Evolutionary conservation across 768 basidiomycete genomes (phyloP).

Genomic region (Tricholoma hemisulphureum): DNA sequence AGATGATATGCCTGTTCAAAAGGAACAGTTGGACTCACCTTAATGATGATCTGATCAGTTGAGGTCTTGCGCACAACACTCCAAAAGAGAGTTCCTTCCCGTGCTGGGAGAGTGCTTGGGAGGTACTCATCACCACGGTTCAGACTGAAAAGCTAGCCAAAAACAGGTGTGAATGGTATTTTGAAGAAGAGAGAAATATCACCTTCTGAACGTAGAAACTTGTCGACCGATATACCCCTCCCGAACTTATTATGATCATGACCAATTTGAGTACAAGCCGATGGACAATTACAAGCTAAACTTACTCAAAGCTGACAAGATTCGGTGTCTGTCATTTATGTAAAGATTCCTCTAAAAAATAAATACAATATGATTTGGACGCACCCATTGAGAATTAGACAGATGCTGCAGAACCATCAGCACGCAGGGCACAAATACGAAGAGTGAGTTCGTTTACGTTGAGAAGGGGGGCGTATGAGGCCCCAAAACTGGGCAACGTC

Average conservation of each 20-base stretch:
- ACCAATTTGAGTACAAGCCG: background rate
- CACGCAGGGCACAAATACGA: slow-evolving; percentile 1
- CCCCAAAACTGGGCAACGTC: slow-evolving; percentile 29
- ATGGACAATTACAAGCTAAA: background rate
- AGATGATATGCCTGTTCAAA: background rate
- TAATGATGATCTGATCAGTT: slow-evolving; percentile 50
- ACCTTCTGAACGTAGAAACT: slow-evolving; percentile 62
- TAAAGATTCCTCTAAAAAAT: background rate
- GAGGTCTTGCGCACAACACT: slow-evolving; percentile 48
- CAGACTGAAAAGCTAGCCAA: slow-evolving; percentile 54
- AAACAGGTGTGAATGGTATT: background rate
- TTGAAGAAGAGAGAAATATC: slow-evolving; percentile 18
- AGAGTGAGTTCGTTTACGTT: slow-evolving; percentile 26
- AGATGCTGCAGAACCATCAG: slow-evolving; percentile 38
- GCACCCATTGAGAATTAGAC: slow-evolving; percentile 48
- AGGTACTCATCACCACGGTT: slow-evolving; percentile 64
- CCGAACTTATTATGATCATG: slow-evolving; percentile 37
- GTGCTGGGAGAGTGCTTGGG: slow-evolving; percentile 56
- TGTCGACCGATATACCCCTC: slow-evolving; percentile 48
- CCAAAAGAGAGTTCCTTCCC: slow-evolving; percentile 56
- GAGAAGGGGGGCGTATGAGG: slow-evolving; percentile 57
- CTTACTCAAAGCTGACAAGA: slow-evolving; percentile 57
- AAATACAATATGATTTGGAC: slow-evolving; percentile 9
- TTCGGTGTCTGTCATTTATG: slow-evolving; percentile 42
- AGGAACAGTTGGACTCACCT: slow-evolving; percentile 35